phyloP scores from a whole-genome alignment of 1,139 yeast species.

The Diutina catenulata region DNA sequence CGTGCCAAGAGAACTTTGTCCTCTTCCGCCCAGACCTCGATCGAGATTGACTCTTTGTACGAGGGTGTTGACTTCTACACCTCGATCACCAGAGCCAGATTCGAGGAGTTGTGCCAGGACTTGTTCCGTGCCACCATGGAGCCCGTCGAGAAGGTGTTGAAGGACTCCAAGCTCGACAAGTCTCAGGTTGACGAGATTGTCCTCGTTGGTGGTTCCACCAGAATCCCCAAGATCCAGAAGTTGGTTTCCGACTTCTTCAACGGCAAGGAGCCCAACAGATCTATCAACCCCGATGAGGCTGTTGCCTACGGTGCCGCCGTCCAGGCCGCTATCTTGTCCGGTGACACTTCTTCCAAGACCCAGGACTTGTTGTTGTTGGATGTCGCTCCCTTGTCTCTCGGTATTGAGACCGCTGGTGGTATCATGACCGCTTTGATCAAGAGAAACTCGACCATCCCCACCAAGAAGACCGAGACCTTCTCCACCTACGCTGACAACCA shows the following conservation, averaged over 20 bases:
- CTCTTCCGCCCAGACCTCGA: slow-evolving; percentile 76
- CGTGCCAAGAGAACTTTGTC: slow-evolving; percentile 88
- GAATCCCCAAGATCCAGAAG: slow-evolving; percentile 96
- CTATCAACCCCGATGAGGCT: slow-evolving; percentile 84
- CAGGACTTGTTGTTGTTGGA: slow-evolving; percentile 37
- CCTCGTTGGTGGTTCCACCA: slow-evolving; percentile 90
- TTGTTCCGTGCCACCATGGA: slow-evolving; percentile 81
- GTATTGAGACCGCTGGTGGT: slow-evolving; percentile 97
- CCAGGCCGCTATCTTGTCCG: slow-evolving; percentile 91
- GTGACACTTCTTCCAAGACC: slow-evolving; percentile 27
- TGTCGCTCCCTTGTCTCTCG: slow-evolving; percentile 89
- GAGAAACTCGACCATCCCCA: slow-evolving; percentile 95
- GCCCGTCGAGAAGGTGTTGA: slow-evolving; percentile 88
- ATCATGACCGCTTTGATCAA: slow-evolving; percentile 95
- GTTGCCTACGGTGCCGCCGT: slow-evolving; percentile 47
- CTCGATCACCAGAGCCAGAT: slow-evolving; percentile 84
- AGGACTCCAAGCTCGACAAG: slow-evolving; percentile 78
- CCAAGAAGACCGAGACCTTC: slow-evolving; percentile 92
- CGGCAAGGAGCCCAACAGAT: slow-evolving; percentile 90
- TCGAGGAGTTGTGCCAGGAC: slow-evolving; percentile 84
- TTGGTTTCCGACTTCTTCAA: slow-evolving; percentile 77
- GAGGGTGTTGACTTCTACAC: slow-evolving; percentile 78
- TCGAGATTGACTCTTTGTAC: slow-evolving; percentile 73
- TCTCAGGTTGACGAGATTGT: slow-evolving; percentile 76
- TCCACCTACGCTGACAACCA: slow-evolving; percentile 56